Percentiles rank a stretch among this genome's conserved stretches.
Conservation (phyloP, 2,329 filamentous ascomycete species). For the Fusarium chuoi region DNA sequence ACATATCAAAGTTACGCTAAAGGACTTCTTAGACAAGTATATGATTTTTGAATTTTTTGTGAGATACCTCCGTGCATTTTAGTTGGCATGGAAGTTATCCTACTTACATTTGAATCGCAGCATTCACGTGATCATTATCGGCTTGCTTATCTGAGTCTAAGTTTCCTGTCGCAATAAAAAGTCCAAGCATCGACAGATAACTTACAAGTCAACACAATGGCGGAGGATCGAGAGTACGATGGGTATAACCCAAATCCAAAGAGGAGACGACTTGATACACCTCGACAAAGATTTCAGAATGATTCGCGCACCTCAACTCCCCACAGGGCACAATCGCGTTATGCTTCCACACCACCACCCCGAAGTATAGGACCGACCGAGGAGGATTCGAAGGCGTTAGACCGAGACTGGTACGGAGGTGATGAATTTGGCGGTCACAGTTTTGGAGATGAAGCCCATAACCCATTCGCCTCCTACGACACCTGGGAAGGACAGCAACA, state of each 20-base stretch:
- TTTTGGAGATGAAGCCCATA: constrained; percentile 92
- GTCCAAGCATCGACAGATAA: not conserved
- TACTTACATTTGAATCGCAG: not conserved
- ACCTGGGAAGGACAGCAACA: constrained; percentile 81
- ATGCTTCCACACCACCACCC: constrained; percentile 54
- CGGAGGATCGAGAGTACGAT: constrained; percentile 51
- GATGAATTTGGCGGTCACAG: constrained; percentile 85
- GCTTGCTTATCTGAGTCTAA: not conserved
- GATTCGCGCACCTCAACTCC: constrained; percentile 50
- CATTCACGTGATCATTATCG: constrained; percentile 9
- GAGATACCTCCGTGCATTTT: not conserved
- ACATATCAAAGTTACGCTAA: too few relatives aligned
- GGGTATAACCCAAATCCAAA: constrained; percentile 55
- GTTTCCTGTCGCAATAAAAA: not conserved
- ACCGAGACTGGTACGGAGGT: constrained; percentile 92
- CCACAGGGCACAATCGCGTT: constrained; percentile 47
- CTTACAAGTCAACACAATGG: constrained; percentile 42
- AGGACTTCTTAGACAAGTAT: not conserved
- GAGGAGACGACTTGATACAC: constrained; percentile 50
- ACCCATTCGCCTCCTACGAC: constrained; percentile 84
- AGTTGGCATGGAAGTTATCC: not conserved
- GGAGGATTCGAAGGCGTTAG: constrained; percentile 78
- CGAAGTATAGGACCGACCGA: constrained; percentile 64
- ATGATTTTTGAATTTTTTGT: not conserved
- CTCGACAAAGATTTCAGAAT: constrained; percentile 45